These are phyloP conservation scores for Suhomyces xylopsoci DNA, from an alignment of 805 yeast genomes.

Conservation along the genomic window DNA sequence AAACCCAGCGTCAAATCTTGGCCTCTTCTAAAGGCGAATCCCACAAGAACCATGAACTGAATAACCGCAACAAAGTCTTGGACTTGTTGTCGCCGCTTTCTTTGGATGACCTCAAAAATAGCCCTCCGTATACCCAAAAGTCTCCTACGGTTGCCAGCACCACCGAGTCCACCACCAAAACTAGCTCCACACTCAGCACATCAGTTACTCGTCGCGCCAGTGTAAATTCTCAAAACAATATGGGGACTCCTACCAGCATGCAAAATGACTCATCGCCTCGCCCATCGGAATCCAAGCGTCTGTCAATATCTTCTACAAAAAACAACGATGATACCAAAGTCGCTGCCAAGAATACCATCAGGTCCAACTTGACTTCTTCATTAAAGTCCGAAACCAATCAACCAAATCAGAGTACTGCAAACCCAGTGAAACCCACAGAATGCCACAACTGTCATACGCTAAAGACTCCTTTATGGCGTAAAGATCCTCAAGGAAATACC, in stretches of 20 bases:
- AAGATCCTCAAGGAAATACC: constrained; percentile 57
- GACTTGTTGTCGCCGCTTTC: constrained; percentile 41
- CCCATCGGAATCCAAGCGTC: constrained; percentile 3
- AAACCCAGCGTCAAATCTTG: constrained; percentile 18
- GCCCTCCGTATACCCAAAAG: constrained; percentile 11
- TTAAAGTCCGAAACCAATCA: constrained; percentile 9
- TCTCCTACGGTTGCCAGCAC: constrained; percentile 1
- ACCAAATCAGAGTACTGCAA: not conserved
- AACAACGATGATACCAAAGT: not conserved
- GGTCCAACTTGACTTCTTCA: constrained; percentile 20
- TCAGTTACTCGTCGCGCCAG: not conserved
- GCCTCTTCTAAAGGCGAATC: not conserved
- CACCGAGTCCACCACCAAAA: not conserved
- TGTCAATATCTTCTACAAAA: not conserved
- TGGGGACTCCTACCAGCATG: constrained; percentile 30
- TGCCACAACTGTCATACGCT: constrained; percentile 58
- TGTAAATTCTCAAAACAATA: not conserved
- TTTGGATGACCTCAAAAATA: constrained; percentile 32
- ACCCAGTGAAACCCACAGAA: constrained; percentile 26
- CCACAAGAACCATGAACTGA: not conserved
- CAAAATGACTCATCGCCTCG: constrained; percentile 19
- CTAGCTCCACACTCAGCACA: not conserved
- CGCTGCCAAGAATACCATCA: not conserved
- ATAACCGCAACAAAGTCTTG: constrained; percentile 22
- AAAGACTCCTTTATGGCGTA: constrained; percentile 62